These are phyloP conservation scores for Tolypocladium tundrense DNA, from an alignment of 2,329 filamentous ascomycete species.

Conservation along the genomic window DNA sequence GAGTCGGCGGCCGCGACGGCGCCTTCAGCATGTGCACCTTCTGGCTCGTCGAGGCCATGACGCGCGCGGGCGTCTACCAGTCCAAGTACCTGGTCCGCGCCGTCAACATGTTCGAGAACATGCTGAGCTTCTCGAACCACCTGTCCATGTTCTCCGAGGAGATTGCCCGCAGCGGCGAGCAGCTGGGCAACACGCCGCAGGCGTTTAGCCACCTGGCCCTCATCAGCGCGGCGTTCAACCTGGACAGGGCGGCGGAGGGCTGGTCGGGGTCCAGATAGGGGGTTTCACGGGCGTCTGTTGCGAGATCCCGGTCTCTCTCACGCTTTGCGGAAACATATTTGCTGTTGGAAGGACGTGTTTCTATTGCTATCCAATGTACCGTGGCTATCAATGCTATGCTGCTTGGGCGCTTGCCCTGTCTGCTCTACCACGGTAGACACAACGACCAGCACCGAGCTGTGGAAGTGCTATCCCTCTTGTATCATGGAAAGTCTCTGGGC, in stretches of 20 bases:
- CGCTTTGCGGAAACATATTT: neutral
- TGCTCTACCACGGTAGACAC: too few species aligned
- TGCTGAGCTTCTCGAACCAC: conserved; percentile 67
- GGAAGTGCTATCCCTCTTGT: neutral
- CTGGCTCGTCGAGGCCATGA: conserved; percentile 72
- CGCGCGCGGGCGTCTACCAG: conserved; percentile 55
- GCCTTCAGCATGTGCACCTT: conserved; percentile 77
- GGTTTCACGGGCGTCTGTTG: neutral
- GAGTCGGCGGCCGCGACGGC: conserved; percentile 64
- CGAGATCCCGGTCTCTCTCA: neutral
- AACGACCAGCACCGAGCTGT: too few species aligned
- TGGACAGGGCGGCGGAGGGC: conserved; percentile 41
- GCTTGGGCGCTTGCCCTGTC: too few species aligned
- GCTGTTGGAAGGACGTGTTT: neutral
- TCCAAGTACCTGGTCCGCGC: conserved; percentile 51
- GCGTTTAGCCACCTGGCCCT: conserved; percentile 69
- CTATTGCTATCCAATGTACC: neutral
- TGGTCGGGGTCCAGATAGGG: conserved; percentile 6
- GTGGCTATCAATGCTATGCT: too few species aligned
- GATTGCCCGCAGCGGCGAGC: conserved; percentile 64
- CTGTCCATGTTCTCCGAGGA: conserved; percentile 72
- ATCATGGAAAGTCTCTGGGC: neutral
- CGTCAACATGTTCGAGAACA: conserved; percentile 66
- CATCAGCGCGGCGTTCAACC: conserved; percentile 68
- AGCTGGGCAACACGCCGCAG: conserved; percentile 71